Percentiles rank a stretch among this genome's conserved stretches.
These are phyloP conservation scores for Fomitopsis betulina DNA, from an alignment of 1,284 basidiomycete species.

Conservation along the genomic window DNA sequence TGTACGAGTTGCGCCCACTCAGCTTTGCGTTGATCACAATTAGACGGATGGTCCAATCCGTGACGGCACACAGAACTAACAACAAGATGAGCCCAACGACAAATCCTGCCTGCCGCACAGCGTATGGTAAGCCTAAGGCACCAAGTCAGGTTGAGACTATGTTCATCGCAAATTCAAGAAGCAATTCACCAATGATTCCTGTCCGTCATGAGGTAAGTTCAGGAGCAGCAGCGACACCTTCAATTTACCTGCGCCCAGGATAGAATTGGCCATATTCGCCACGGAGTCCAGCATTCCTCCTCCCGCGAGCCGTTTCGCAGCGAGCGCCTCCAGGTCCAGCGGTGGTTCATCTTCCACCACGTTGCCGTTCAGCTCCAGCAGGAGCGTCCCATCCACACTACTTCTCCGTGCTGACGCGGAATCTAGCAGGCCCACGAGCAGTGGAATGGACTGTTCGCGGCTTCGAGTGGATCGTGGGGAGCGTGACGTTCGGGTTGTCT, in stretches of 20 bases:
- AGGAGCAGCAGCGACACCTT: not conserved
- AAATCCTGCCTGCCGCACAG: slow-evolving; percentile 90
- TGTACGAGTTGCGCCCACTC: slow-evolving; percentile 89
- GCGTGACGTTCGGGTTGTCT: slow-evolving; percentile 25
- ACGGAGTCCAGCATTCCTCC: slow-evolving; percentile 82
- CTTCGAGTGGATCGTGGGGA: slow-evolving; percentile 32
- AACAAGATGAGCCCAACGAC: slow-evolving; percentile 83
- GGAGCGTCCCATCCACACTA: slow-evolving; percentile 46
- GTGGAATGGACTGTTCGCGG: slow-evolving; percentile 58
- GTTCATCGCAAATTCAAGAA: no score
- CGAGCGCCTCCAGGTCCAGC: slow-evolving; percentile 62
- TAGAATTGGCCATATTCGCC: slow-evolving; percentile 96
- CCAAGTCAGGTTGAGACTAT: not conserved
- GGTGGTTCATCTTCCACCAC: slow-evolving; percentile 31
- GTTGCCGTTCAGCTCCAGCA: slow-evolving; percentile 35
- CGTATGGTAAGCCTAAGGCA: slow-evolving; percentile 79
- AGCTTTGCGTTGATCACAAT: slow-evolving; percentile 96
- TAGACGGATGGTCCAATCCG: slow-evolving; percentile 98
- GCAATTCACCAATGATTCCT: slow-evolving; percentile 79
- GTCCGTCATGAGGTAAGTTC: slow-evolving; percentile 10
- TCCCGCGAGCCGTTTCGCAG: slow-evolving; percentile 62
- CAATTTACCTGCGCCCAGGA: slow-evolving; percentile 81
- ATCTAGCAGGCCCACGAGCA: slow-evolving; percentile 74
- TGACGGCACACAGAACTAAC: slow-evolving; percentile 76
- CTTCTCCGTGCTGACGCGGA: slow-evolving; percentile 50